These are phyloP conservation scores for Amyloporia xantha DNA, from an alignment of 768 basidiomycete genomes.

Conservation along the genomic window DNA sequence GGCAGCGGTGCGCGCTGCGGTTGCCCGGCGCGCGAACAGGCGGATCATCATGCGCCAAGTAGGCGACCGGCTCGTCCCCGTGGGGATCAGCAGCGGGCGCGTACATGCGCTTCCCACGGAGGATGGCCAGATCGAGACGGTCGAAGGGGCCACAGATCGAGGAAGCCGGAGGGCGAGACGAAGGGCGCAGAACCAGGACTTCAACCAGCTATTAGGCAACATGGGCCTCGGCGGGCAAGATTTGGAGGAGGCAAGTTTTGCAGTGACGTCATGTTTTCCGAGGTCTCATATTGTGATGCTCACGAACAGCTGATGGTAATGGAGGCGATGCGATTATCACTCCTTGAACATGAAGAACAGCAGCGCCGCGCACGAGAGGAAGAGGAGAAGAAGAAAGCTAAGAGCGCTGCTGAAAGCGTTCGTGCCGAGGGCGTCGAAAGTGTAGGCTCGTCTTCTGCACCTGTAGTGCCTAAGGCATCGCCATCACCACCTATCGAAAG, in stretches of 20 bases:
- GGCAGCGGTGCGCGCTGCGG: conserved; percentile 90
- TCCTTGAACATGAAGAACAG: conserved; percentile 92
- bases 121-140: conserved; percentile 42
- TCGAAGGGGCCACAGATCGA: conserved; percentile 27
- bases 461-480: background rate
- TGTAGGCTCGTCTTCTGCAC: conserved; percentile 20
- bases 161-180: conserved; percentile 51
- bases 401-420: background rate
- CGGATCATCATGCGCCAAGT: conserved; percentile 98
- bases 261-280: too few species aligned
- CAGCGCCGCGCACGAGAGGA: conserved; percentile 72
- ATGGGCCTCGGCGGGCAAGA: conserved; percentile 82
- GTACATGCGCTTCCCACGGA: conserved; percentile 61
- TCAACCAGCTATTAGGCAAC: conserved; percentile 52
- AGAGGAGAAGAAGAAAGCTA: conserved; percentile 42
- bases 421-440: conserved; percentile 15
- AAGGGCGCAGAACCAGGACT: conserved; percentile 50
- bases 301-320: conserved; percentile 82
- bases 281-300: background rate
- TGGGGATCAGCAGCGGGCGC: conserved; percentile 89
- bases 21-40: conserved; percentile 90
- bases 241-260: conserved; percentile 81
- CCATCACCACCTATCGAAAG: background rate
- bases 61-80: conserved; percentile 93
- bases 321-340: conserved; percentile 96